Conservation (phyloP, 768 basidiomycete species). For the Russula emetica region DNA sequence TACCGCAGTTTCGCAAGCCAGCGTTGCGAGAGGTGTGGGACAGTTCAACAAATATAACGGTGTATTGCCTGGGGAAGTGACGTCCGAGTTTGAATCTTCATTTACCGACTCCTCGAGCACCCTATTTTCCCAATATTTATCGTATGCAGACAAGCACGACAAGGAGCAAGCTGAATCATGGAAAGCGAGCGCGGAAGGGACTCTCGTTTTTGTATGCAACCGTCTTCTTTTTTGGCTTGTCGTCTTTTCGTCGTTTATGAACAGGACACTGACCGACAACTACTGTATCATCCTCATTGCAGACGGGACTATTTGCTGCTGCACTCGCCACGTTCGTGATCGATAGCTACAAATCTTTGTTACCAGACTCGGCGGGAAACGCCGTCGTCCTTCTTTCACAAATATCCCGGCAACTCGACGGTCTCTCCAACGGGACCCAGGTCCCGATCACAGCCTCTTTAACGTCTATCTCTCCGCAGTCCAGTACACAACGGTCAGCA, state of each 20-base stretch:
- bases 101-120: slow-evolving; percentile 15
- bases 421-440: slow-evolving; percentile 1
- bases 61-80: too few relatives aligned
- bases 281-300: not conserved
- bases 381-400: slow-evolving; percentile 13
- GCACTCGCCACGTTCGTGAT: slow-evolving; percentile 13
- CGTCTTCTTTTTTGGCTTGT: not conserved
- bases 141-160: slow-evolving; percentile 12
- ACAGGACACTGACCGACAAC: not conserved
- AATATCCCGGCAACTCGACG: slow-evolving; percentile 17
- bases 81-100: not conserved
- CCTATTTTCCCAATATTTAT: slow-evolving; percentile 15
- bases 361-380: slow-evolving; percentile 11
- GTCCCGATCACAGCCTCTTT: not conserved
- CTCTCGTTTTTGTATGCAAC: slow-evolving; percentile 17
- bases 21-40: too few relatives aligned
- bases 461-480: not conserved
- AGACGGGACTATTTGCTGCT: slow-evolving; percentile 18
- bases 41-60: too few relatives aligned
- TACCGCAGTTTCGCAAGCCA: too few relatives aligned
- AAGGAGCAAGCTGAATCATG: slow-evolving; percentile 2
- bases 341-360: slow-evolving; percentile 22
- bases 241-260: not conserved
- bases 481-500: not conserved
- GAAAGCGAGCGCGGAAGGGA: slow-evolving; percentile 15